phyloP scores from a whole-genome alignment of 2,329 filamentous ascomycete genomes.

The Tolypocladium pustulatum region DNA sequence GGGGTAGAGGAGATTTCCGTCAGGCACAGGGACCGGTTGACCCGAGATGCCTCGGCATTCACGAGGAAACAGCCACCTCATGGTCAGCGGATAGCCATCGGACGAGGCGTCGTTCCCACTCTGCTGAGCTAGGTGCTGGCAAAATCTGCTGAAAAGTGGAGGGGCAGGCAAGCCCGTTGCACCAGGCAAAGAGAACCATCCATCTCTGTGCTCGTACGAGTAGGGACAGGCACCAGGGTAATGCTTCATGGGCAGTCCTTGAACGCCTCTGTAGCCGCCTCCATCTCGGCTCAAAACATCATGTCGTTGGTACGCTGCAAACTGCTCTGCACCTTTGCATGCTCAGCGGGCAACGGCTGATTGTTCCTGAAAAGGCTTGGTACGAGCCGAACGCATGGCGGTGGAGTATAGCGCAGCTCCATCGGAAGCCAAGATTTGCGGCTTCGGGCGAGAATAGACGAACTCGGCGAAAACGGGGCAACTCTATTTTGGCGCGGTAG shows the following conservation, averaged over 20 bases:
- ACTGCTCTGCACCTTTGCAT: background rate
- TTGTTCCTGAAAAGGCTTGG: background rate
- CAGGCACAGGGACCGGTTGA: background rate
- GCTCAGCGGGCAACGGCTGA: background rate
- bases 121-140: background rate
- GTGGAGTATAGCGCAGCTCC: background rate
- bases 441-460: background rate
- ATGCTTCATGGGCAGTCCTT: background rate
- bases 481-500: background rate
- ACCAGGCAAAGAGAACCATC: background rate
- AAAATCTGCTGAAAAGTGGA: background rate
- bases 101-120: background rate
- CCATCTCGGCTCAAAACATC: background rate
- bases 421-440: background rate
- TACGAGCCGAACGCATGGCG: background rate
- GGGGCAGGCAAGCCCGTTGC: background rate
- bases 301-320: background rate
- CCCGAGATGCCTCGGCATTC: background rate
- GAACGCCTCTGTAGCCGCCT: background rate
- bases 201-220: background rate
- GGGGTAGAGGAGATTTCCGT: background rate
- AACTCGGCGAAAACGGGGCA: background rate
- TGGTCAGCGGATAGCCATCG: background rate
- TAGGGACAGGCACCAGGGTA: background rate
- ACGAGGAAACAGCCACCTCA: background rate